Percentiles rank a stretch among this genome's conserved stretches.
Conservation (phyloP, 768 basidiomycete genomes). For the Tylopilus plumbeoviolaceoides region DNA sequence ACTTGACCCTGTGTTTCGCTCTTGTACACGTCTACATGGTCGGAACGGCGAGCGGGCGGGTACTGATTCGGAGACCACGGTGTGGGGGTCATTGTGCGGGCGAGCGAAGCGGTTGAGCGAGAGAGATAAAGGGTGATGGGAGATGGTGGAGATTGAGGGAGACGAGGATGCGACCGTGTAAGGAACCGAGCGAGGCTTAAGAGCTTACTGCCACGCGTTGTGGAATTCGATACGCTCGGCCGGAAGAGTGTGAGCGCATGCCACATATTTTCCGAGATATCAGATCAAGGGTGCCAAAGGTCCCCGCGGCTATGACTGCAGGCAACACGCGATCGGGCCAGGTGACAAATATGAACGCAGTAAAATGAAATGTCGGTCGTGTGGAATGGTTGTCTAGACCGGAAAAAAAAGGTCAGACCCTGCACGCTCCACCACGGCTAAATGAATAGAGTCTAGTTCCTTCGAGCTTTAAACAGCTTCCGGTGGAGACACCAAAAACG, state of each 20-base stretch:
- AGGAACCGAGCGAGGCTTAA: constrained; percentile 17
- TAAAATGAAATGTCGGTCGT: constrained; percentile 1
- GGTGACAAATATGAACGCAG: constrained; percentile 19
- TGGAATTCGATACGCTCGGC: constrained; percentile 15
- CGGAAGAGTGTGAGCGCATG: constrained; percentile 10
- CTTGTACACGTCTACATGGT: constrained; percentile 66
- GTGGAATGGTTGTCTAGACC: constrained; percentile 1
- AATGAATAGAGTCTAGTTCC: constrained; percentile 6
- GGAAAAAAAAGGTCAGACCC: constrained; percentile 1
- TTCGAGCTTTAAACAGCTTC: not conserved
- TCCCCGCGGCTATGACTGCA: constrained; percentile 10
- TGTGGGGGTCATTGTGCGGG: constrained; percentile 35
- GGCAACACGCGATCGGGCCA: constrained; percentile 9
- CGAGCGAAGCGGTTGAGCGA: constrained; percentile 8
- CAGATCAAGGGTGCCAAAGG: constrained; percentile 30
- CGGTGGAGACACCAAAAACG: not conserved
- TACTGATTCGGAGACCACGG: constrained; percentile 57
- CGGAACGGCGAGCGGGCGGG: constrained; percentile 60
- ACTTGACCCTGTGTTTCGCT: constrained; percentile 61
- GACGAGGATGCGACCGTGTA: constrained; percentile 7
- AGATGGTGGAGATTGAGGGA: constrained; percentile 5
- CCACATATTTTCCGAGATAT: constrained; percentile 19
- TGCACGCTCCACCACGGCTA: not conserved
- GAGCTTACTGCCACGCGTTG: constrained; percentile 18
- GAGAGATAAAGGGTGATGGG: not conserved